Conservation (phyloP, 2,329 filamentous ascomycete genomes). For the Monilinia fructigena region DNA sequence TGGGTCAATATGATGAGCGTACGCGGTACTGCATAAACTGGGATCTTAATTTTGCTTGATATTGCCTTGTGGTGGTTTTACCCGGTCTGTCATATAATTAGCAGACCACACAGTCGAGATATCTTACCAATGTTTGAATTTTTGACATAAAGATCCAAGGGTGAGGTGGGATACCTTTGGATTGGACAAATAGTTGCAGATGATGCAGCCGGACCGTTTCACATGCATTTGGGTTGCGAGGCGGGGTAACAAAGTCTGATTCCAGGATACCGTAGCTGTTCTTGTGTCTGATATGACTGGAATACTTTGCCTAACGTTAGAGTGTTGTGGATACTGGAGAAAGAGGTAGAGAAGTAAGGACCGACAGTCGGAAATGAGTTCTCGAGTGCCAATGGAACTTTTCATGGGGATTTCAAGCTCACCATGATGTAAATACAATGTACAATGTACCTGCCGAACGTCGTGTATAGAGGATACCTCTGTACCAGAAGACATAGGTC, state of each 20-base stretch:
- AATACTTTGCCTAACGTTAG: neutral
- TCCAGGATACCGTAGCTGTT: conserved; percentile 3
- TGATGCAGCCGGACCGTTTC: conserved; percentile 26
- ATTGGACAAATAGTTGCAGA: conserved; percentile 22
- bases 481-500: conserved; percentile 14
- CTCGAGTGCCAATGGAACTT: conserved; percentile 1
- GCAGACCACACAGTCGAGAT: neutral
- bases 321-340: neutral
- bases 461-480: neutral
- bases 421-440: conserved; percentile 15
- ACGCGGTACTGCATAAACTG: conserved; percentile 21
- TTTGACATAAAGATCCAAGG: conserved; percentile 12
- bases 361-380: neutral
- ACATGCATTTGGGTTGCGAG: conserved; percentile 17
- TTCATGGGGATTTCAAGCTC: neutral
- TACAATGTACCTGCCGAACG: conserved; percentile 19
- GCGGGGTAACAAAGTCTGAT: conserved; percentile 18
- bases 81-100: conserved; percentile 1
- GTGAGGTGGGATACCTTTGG: conserved; percentile 10
- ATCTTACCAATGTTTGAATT: conserved; percentile 3
- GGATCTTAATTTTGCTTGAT: conserved; percentile 11
- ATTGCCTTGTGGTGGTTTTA: conserved; percentile 9
- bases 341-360: neutral
- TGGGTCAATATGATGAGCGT: conserved; percentile 12
- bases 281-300: neutral